These are phyloP conservation scores for Cerrena zonata DNA, from an alignment of 1,284 basidiomycete species.

Conservation along the genomic window DNA sequence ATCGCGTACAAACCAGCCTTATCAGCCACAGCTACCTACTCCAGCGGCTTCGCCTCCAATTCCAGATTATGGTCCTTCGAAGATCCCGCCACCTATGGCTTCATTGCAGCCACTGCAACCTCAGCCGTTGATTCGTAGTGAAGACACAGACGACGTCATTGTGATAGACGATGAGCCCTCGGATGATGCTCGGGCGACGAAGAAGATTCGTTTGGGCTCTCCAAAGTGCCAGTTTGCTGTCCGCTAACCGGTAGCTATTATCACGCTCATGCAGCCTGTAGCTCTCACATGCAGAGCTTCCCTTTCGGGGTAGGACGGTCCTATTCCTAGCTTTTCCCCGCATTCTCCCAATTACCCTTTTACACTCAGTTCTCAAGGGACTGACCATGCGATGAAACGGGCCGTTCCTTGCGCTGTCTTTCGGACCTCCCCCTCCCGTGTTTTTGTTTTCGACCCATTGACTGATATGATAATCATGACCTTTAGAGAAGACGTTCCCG, in stretches of 20 bases:
- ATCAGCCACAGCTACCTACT: not conserved
- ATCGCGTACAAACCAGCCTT: slow-evolving; percentile 1
- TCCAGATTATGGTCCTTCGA: not conserved
- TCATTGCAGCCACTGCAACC: slow-evolving; percentile 2
- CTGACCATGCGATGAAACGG: no score
- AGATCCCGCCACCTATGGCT: slow-evolving; percentile 2
- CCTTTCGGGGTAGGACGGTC: no score
- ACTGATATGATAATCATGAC: no score
- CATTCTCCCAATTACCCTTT: no score
- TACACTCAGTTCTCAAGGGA: no score
- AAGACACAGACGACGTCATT: slow-evolving; percentile 6
- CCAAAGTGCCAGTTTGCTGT: not conserved
- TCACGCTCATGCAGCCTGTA: no score
- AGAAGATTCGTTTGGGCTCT: slow-evolving; percentile 3
- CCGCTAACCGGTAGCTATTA: not conserved
- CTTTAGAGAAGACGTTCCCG: no score
- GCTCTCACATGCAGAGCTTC: no score
- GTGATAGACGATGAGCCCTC: slow-evolving; percentile 7
- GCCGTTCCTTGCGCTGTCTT: no score
- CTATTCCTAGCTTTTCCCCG: no score
- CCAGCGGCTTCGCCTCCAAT: not conserved
- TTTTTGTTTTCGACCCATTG: no score
- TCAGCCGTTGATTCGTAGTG: not conserved
- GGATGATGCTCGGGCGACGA: slow-evolving; percentile 5
- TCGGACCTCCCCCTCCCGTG: no score